Conservation (phyloP, 2,329 filamentous ascomycete species). For the Alternaria consortialis region DNA sequence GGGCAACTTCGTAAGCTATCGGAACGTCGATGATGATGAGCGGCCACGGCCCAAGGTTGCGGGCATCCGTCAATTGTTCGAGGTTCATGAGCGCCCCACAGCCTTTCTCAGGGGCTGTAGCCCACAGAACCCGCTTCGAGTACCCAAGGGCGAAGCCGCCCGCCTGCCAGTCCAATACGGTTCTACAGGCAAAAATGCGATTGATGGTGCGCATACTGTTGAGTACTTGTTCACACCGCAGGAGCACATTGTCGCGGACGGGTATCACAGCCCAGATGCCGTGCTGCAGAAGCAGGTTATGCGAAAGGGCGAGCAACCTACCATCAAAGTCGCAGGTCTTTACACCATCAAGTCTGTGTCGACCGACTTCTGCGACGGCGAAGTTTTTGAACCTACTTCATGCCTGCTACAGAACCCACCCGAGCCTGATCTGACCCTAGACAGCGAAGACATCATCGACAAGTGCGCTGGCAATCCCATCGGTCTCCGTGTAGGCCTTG, state of each 20-base stretch:
- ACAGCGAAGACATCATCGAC: constrained; percentile 84
- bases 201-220: constrained; percentile 74
- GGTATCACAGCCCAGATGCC: constrained; percentile 69
- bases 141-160: constrained; percentile 75
- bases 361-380: constrained; percentile 83
- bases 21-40: constrained; percentile 70
- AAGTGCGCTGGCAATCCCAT: constrained; percentile 95
- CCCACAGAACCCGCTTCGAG: constrained; percentile 79
- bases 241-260: constrained; percentile 71
- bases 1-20: constrained; percentile 85
- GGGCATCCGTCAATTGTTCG: constrained; percentile 77
- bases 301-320: constrained; percentile 70
- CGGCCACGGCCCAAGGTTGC: constrained; percentile 65
- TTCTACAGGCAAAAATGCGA: constrained; percentile 65
- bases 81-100: constrained; percentile 85
- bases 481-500: constrained; percentile 85
- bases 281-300: constrained; percentile 67
- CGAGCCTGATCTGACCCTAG: constrained; percentile 79
- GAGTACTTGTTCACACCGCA: constrained; percentile 85
- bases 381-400: constrained; percentile 92
- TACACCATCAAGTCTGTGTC: constrained; percentile 85
- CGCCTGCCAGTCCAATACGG: constrained; percentile 76
- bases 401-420: constrained; percentile 91
- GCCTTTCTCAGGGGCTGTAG: constrained; percentile 78
- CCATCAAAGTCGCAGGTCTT: constrained; percentile 79